Conservation (phyloP, 2,329 filamentous ascomycete genomes). For the Rugonectria rugulosa region DNA sequence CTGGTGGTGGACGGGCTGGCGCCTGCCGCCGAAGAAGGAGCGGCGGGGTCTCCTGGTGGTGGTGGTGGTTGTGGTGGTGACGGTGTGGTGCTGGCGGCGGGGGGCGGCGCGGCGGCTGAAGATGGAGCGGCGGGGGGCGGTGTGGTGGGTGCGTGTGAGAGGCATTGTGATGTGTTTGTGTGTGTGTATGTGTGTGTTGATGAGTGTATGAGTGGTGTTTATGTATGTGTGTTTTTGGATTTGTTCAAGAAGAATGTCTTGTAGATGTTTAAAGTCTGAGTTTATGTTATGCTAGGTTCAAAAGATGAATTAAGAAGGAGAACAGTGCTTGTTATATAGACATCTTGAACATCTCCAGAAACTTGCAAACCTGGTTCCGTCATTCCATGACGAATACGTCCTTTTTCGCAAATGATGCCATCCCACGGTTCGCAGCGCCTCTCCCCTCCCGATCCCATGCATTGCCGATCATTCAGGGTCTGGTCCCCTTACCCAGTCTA, state of each 20-base stretch:
- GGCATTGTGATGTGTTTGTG: slow-evolving; percentile 43
- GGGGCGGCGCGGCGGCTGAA: slow-evolving; percentile 35
- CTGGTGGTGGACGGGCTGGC: slow-evolving; percentile 64
- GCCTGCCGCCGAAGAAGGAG: slow-evolving; percentile 52
- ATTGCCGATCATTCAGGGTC: slow-evolving; percentile 7
- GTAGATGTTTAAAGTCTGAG: slow-evolving; percentile 14
- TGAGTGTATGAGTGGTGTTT: no score
- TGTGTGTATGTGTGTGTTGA: no score
- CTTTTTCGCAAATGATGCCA: slow-evolving; percentile 17
- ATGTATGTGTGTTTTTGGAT: neutral
- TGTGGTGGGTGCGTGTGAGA: slow-evolving; percentile 37
- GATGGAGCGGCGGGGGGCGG: slow-evolving; percentile 39
- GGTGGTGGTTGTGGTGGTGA: slow-evolving; percentile 51
- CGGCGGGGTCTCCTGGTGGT: slow-evolving; percentile 52
- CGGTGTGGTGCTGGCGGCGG: slow-evolving; percentile 36
- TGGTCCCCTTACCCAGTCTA: no score
- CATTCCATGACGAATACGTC: slow-evolving; percentile 9
- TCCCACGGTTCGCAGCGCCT: neutral
- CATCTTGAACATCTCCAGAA: neutral
- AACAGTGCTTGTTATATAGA: slow-evolving; percentile 12
- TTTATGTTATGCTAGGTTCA: neutral
- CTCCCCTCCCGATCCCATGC: neutral
- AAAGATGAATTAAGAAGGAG: neutral
- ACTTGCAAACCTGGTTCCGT: neutral
- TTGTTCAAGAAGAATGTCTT: slow-evolving; percentile 1